A percentile compares a stretch with the other conserved stretches of the same genome.
Conservation (phyloP, 148 eudicot species). For the Diospyros lotus region DNA sequence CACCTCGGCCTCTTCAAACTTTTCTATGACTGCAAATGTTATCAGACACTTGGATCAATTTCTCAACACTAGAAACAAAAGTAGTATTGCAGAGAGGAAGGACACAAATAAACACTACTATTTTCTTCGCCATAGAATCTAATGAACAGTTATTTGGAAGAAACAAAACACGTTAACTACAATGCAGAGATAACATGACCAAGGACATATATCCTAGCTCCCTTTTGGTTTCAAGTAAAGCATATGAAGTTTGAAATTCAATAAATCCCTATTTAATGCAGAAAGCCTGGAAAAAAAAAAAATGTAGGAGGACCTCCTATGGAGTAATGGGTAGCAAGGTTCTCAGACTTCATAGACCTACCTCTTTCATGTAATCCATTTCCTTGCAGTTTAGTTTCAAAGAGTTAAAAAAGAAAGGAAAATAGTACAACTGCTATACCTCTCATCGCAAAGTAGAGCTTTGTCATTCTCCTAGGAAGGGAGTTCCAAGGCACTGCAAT, state of each 20-base stretch:
- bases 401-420: constrained; percentile 2
- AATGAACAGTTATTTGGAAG: not conserved
- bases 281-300: no score
- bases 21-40: constrained; percentile 60
- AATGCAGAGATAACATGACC: no score
- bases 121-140: not conserved
- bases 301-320: not conserved
- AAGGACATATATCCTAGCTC: not conserved
- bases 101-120: not conserved
- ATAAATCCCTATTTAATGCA: not conserved
- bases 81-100: not conserved
- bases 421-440: constrained; percentile 34
- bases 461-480: constrained; percentile 65
- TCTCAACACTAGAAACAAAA: not conserved
- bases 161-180: not conserved
- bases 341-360: not conserved
- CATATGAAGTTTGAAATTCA: not conserved
- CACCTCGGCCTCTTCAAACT: constrained; percentile 68
- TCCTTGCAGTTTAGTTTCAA: not conserved
- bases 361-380: not conserved
- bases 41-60: constrained; percentile 7
- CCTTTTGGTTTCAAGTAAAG: not conserved
- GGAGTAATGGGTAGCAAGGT: not conserved
- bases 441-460: constrained; percentile 90
- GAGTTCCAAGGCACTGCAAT: constrained; percentile 72